Conservation (phyloP, 495 filamentous ascomycete species). For the Amniculicola lignicola region DNA sequence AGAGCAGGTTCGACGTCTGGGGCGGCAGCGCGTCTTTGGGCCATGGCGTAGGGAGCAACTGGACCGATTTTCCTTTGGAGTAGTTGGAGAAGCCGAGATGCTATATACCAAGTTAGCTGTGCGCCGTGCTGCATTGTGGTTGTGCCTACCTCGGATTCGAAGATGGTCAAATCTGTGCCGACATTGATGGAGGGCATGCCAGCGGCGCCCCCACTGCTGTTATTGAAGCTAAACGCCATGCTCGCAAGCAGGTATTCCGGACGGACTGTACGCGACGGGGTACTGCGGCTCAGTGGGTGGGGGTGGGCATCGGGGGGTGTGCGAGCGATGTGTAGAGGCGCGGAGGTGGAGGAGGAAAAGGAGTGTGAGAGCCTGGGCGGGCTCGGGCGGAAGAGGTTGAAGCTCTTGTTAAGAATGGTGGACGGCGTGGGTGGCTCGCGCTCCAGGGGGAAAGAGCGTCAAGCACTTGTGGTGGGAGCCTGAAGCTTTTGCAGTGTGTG, state of each 20-base stretch:
- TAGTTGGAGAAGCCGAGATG: constrained; percentile 79
- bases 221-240: constrained; percentile 68
- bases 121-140: neutral
- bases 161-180: constrained; percentile 55
- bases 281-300: constrained; percentile 27
- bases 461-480: constrained; percentile 23
- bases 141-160: constrained; percentile 30
- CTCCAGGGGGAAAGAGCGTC: constrained; percentile 30
- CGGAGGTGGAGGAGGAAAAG: constrained; percentile 28
- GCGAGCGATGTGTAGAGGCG: neutral
- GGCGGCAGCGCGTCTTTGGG: constrained; percentile 67
- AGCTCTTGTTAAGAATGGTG: constrained; percentile 29
- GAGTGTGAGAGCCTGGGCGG: constrained; percentile 28
- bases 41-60: constrained; percentile 76
- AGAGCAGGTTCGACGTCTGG: constrained; percentile 78
- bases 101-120: constrained; percentile 44
- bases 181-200: constrained; percentile 43
- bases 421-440: constrained; percentile 6
- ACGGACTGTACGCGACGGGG: constrained; percentile 39
- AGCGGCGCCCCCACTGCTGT: constrained; percentile 22
- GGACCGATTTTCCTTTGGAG: constrained; percentile 75
- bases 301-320: constrained; percentile 24
- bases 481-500: constrained; percentile 13
- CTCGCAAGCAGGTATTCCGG: constrained; percentile 47
- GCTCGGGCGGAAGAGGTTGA: constrained; percentile 30